phyloP scores from a whole-genome alignment of 495 filamentous ascomycete species.

The Bacidia gigantensis region DNA sequence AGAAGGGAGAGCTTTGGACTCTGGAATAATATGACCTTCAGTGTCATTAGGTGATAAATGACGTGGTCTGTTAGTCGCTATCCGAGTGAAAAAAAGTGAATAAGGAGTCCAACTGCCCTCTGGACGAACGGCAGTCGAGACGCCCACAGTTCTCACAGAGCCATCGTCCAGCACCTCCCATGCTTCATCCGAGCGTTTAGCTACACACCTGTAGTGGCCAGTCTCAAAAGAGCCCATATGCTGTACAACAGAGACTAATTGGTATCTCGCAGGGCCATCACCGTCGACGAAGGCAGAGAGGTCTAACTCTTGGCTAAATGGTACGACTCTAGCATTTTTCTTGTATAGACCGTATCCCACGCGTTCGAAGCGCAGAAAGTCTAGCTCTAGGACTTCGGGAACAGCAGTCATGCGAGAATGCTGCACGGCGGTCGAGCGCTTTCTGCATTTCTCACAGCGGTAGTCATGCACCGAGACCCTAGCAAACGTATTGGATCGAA shows the following conservation, averaged over 20 bases:
- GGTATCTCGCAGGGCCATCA: slow-evolving; percentile 2
- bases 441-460: not conserved
- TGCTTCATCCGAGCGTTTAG: slow-evolving; percentile 14
- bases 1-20: too few relatives aligned
- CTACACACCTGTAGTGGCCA: slow-evolving; percentile 24
- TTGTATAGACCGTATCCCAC: not conserved
- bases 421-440: not conserved
- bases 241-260: slow-evolving; percentile 14
- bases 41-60: too few relatives aligned
- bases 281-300: not conserved
- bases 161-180: slow-evolving; percentile 24
- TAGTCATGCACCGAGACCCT: not conserved
- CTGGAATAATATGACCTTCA: too few relatives aligned
- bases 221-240: slow-evolving; percentile 14
- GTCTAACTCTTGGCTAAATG: slow-evolving; percentile 3
- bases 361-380: slow-evolving; percentile 4
- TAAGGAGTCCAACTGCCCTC: slow-evolving; percentile 11
- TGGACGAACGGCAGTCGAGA: slow-evolving; percentile 5
- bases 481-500: not conserved
- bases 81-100: slow-evolving; percentile 10
- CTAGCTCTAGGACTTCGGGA: slow-evolving; percentile 7
- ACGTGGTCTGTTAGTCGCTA: too few relatives aligned
- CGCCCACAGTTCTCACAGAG: not conserved
- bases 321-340: slow-evolving; percentile 7
- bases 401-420: not conserved